Conservation (phyloP, 305 asterid genomes). For the Withania somnifera region DNA sequence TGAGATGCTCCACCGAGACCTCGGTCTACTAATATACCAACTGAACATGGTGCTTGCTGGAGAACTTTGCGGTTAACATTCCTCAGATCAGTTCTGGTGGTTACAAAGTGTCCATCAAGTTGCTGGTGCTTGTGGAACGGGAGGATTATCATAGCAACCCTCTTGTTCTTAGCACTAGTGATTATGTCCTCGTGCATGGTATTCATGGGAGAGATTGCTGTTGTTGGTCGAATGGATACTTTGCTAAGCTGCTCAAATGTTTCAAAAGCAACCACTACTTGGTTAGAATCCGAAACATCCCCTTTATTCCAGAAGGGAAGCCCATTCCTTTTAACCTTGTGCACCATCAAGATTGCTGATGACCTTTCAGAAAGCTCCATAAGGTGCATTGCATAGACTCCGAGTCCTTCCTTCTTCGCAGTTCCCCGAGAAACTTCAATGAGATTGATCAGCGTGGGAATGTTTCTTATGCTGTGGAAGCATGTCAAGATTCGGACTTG, state of each 20-base stretch:
- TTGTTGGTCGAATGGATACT: conserved; percentile 60
- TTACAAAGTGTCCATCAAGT: conserved; percentile 66
- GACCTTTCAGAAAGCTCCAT: conserved; percentile 85
- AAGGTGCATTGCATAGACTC: conserved; percentile 80
- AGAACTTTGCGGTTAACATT: conserved; percentile 58
- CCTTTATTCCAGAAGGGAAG: conserved; percentile 66
- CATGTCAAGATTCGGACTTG: conserved; percentile 61
- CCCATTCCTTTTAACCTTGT: conserved; percentile 72
- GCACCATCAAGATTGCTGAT: conserved; percentile 80
- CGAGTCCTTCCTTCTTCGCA: conserved; percentile 45
- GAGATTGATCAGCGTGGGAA: conserved; percentile 67
- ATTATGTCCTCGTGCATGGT: conserved; percentile 83
- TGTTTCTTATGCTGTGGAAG: conserved; percentile 50
- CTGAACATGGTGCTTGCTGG: conserved; percentile 65
- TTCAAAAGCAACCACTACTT: conserved; percentile 66
- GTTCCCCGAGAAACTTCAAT: conserved; percentile 75
- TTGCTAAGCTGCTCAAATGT: conserved; percentile 58
- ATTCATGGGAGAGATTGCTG: conserved; percentile 57
- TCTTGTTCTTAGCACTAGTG: conserved; percentile 35
- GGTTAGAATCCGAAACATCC: conserved; percentile 26
- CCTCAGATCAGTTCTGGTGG: conserved; percentile 49
- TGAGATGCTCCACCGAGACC: conserved; percentile 85
- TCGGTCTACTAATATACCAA: conserved; percentile 63
- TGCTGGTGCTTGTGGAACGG: conserved; percentile 81
- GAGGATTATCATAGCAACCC: conserved; percentile 46